phyloP scores from a whole-genome alignment of 1,139 yeast genomes.

The Candida tropicalis region DNA sequence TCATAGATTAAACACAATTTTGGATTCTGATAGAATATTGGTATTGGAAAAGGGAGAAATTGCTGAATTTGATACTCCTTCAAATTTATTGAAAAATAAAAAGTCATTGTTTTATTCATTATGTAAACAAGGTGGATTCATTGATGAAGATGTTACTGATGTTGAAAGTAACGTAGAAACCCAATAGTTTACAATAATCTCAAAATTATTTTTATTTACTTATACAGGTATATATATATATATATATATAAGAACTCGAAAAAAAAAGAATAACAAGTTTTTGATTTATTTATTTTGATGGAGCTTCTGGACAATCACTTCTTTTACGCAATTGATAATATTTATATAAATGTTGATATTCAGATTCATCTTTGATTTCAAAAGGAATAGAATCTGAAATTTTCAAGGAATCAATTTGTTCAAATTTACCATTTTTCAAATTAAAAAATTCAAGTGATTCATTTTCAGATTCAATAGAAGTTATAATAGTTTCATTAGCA shows the following conservation, averaged over 20 bases:
- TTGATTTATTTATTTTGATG: too few species aligned
- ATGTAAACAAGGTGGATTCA: conserved; percentile 68
- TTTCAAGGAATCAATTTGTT: conserved; percentile 6
- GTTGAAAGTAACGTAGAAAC: conserved; percentile 20
- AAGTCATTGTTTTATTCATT: conserved; percentile 77
- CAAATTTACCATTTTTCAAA: conserved; percentile 19
- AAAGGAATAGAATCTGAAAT: conserved; percentile 30
- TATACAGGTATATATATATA: conserved; percentile 8
- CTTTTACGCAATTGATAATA: conserved; percentile 73
- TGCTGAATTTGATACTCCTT: conserved; percentile 86
- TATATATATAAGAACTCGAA: neutral
- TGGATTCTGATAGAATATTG: conserved; percentile 87
- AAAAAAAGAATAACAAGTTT: neutral
- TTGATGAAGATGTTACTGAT: conserved; percentile 26
- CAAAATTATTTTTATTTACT: neutral
- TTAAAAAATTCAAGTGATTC: conserved; percentile 30
- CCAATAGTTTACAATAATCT: neutral
- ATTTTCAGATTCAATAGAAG: conserved; percentile 52
- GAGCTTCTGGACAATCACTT: conserved; percentile 48
- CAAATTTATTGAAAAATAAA: conserved; percentile 61
- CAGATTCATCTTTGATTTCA: conserved; percentile 41
- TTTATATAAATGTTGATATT: conserved; percentile 65
- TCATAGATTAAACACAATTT: conserved; percentile 88
- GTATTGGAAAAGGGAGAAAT: conserved; percentile 86
- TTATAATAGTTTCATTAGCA: conserved; percentile 33